Percentiles rank a stretch among this genome's conserved stretches.
These are phyloP conservation scores for Plasmodium reichenowi DNA, from an alignment of 169 alveolate genomes.

Conservation along the genomic window DNA sequence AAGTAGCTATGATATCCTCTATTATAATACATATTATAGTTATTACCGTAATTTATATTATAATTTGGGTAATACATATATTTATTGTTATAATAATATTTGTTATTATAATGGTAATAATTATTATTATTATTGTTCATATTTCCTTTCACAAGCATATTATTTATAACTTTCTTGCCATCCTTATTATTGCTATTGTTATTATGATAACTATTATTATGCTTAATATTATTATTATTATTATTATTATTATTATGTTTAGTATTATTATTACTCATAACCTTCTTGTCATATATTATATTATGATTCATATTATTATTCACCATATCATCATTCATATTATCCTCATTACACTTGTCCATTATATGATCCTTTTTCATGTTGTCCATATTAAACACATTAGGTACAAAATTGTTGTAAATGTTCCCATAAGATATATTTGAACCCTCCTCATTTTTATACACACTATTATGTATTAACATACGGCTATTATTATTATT, in stretches of 20 bases:
- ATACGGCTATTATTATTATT: background rate
- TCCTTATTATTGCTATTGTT: background rate
- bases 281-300: background rate
- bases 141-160: background rate
- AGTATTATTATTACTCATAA: background rate
- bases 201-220: background rate
- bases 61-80: constrained; percentile 7
- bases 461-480: too few relatives aligned
- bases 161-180: background rate
- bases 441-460: constrained; percentile 13
- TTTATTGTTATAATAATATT: background rate
- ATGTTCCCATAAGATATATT: constrained; percentile 11
- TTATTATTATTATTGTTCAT: background rate
- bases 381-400: too few relatives aligned
- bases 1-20: background rate
- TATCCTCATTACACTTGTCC: background rate
- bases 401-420: constrained; percentile 1
- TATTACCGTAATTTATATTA: constrained; percentile 12
- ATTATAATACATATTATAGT: background rate
- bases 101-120: constrained; percentile 1
- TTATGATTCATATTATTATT: constrained; percentile 11
- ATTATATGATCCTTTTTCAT: background rate
- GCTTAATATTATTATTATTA: background rate
- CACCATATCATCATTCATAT: background rate
- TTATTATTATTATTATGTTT: background rate